A percentile compares a stretch with the other conserved stretches of the same genome.
Evolutionary conservation across 495 filamentous ascomycete species (phyloP).

Genomic region (Chlorociboria aeruginascens): DNA sequence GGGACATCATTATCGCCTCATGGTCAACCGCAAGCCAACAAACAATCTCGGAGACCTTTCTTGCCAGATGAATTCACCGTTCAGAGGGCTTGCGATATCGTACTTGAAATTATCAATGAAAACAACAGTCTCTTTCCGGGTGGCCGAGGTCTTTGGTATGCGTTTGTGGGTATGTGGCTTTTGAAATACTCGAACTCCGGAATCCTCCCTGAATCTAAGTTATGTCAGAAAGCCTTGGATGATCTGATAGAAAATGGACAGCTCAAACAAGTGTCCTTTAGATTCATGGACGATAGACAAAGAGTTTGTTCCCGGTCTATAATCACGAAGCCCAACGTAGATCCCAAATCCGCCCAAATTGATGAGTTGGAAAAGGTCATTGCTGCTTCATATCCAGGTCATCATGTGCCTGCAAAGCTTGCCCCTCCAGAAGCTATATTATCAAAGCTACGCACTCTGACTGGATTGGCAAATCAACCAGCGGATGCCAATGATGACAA

Average conservation of each 20-base stretch:
- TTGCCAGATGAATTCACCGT: background rate
- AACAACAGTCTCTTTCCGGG: conserved; percentile 65
- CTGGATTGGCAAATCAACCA: background rate
- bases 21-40: background rate
- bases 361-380: conserved; percentile 9
- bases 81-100: conserved; percentile 38
- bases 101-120: conserved; percentile 56
- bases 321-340: background rate
- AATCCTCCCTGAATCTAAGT: conserved; percentile 21
- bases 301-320: conserved; percentile 4
- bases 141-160: conserved; percentile 57
- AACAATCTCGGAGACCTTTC: background rate
- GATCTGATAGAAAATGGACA: conserved; percentile 45
- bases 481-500: background rate
- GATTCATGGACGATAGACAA: conserved; percentile 30
- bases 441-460: conserved; percentile 2
- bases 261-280: conserved; percentile 50
- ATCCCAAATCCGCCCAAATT: background rate
- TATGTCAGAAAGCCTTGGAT: conserved; percentile 43
- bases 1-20: background rate
- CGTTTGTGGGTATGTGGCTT: conserved; percentile 51
- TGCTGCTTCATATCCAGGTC: conserved; percentile 5
- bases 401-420: conserved; percentile 15
- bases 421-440: conserved; percentile 7
- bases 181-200: conserved; percentile 42